A percentile compares a stretch with the other conserved stretches of the same genome.
phyloP scores from a whole-genome alignment of 306 rosid species.

The Vicia faba region DNA sequence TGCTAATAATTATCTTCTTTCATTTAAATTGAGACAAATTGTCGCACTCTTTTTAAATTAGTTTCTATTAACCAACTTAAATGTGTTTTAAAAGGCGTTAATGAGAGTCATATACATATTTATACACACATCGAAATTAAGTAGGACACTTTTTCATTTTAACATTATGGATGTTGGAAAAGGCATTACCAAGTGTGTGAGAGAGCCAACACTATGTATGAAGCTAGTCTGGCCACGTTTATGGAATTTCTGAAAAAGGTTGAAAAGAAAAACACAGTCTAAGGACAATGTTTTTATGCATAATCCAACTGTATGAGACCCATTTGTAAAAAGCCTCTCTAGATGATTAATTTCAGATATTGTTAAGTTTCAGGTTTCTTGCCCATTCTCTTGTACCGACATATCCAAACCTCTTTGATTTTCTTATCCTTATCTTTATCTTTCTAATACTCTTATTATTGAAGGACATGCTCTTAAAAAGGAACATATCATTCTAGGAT shows the following conservation, averaged over 20 bases:
- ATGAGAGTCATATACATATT: not conserved
- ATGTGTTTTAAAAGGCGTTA: not conserved
- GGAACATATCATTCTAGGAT: slow-evolving; percentile 39
- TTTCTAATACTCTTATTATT: slow-evolving; percentile 27
- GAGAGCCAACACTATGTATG: slow-evolving; percentile 44
- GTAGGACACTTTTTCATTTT: slow-evolving; percentile 18
- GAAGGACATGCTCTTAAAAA: slow-evolving; percentile 17
- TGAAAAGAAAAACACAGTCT: slow-evolving; percentile 9
- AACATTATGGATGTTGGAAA: slow-evolving; percentile 2
- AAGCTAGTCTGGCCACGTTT: slow-evolving; percentile 57
- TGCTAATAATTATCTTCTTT: too few relatives aligned
- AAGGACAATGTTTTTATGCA: slow-evolving; percentile 33
- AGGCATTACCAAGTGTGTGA: slow-evolving; percentile 27
- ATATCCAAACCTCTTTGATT: slow-evolving; percentile 13
- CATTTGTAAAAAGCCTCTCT: slow-evolving; percentile 1
- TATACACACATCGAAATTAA: slow-evolving; percentile 19
- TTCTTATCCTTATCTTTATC: slow-evolving; percentile 43
- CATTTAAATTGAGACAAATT: too few relatives aligned
- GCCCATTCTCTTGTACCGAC: slow-evolving; percentile 44
- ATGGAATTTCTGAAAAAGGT: slow-evolving; percentile 15
- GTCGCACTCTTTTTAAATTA: too few relatives aligned
- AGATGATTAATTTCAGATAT: slow-evolving; percentile 10
- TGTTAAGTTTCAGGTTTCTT: slow-evolving; percentile 35
- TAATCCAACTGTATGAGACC: slow-evolving; percentile 39
- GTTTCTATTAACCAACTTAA: too few relatives aligned